Evolutionary conservation across 164 flowering plant genomes (phyloP).

Genomic region (Cinnamomum micranthum): DNA sequence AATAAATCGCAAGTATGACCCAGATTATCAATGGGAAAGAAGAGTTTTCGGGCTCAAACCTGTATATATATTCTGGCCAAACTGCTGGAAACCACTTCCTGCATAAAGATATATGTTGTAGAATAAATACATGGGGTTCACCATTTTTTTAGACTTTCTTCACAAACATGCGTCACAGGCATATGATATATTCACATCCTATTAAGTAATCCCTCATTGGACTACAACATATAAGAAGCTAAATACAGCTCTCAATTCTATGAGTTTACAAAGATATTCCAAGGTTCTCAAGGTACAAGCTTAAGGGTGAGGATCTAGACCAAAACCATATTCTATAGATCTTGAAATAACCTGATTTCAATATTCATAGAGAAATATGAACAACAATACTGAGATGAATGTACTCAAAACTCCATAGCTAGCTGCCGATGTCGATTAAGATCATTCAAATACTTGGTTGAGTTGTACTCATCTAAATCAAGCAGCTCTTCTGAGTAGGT

Average conservation of each 20-base stretch:
- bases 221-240: too few relatives aligned
- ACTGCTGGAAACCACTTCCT: too few relatives aligned
- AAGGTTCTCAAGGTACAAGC: not conserved
- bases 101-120: too few relatives aligned
- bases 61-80: too few relatives aligned
- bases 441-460: conserved; percentile 40
- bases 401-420: conserved; percentile 32
- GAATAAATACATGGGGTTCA: too few relatives aligned
- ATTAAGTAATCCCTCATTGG: not conserved
- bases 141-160: too few relatives aligned
- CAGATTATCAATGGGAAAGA: too few relatives aligned
- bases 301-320: not conserved
- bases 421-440: conserved; percentile 44
- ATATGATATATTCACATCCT: not conserved
- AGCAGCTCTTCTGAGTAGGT: conserved; percentile 54
- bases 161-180: not conserved
- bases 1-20: too few relatives aligned
- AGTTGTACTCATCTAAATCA: conserved; percentile 58
- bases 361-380: not conserved
- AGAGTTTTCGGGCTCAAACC: too few relatives aligned
- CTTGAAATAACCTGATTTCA: not conserved
- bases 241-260: not conserved
- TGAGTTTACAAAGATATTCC: not conserved
- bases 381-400: not conserved
- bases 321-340: not conserved